phyloP scores from a whole-genome alignment of 2,329 filamentous ascomycete species.

The Neonectria coccinea region DNA sequence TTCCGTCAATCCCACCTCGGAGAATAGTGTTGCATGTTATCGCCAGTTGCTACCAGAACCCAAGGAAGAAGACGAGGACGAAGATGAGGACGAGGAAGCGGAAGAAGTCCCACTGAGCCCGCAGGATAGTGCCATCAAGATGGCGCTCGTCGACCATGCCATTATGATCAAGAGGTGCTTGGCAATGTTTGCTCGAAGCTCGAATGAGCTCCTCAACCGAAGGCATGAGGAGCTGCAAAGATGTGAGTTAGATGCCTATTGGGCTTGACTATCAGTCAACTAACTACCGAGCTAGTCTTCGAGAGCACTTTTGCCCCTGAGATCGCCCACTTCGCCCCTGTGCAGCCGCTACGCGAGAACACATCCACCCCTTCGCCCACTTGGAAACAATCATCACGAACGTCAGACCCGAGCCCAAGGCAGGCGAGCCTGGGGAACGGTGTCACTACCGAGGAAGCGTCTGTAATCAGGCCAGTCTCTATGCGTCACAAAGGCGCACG shows the following conservation, averaged over 20 bases:
- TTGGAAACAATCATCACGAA: slow-evolving; percentile 63
- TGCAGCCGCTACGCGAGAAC: slow-evolving; percentile 58
- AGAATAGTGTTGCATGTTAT: slow-evolving; percentile 84
- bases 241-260: slow-evolving; percentile 63
- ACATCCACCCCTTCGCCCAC: slow-evolving; percentile 58
- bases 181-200: slow-evolving; percentile 73
- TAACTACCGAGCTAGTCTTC: slow-evolving; percentile 62
- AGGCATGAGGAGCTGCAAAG: slow-evolving; percentile 70
- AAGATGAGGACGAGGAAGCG: slow-evolving; percentile 54
- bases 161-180: slow-evolving; percentile 88
- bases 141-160: slow-evolving; percentile 89
- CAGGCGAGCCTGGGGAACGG: slow-evolving; percentile 50
- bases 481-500: slow-evolving; percentile 64
- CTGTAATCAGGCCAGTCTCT: slow-evolving; percentile 63
- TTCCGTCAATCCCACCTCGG: slow-evolving; percentile 78
- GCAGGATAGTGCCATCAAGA: slow-evolving; percentile 83
- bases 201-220: slow-evolving; percentile 67
- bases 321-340: slow-evolving; percentile 70
- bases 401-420: slow-evolving; percentile 52
- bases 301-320: slow-evolving; percentile 73
- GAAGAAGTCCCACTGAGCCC: slow-evolving; percentile 64
- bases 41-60: slow-evolving; percentile 75
- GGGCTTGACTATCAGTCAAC: slow-evolving; percentile 4
- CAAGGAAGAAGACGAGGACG: slow-evolving; percentile 54
- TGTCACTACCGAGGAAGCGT: slow-evolving; percentile 60